Base-by-base conservation (phyloP, 2,329 filamentous ascomycete species). In the Colletotrichum eremochloae region DNA sequence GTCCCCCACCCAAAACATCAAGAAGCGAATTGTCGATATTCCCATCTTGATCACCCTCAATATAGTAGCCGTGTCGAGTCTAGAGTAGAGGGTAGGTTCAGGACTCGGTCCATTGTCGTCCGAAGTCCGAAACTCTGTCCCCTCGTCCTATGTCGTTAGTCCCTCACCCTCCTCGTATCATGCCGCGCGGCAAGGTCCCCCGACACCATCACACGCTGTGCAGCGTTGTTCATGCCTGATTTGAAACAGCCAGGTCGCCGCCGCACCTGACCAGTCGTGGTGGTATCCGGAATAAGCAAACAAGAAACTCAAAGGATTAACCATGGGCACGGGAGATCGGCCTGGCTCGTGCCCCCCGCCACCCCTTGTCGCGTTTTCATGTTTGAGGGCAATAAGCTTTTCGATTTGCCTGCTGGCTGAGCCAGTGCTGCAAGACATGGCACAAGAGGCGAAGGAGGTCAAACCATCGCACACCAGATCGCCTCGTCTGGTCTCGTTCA, bases 91-190 rank as follows among this genome's bases (percentile, higher is more conserved):
- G 60, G 29, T 53, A 18, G 46, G 55, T 56, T 64, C 60, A 60
- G 69, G 52, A 69, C 60, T 61, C 69, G 69, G 65, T 72, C 69
- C 69, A 69, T 72, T 53, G 46, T 69, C 69, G 53, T 72, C 69
- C 69, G 46, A 72, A 63, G 65, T 69, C 65, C 69, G 65, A 68
- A 72, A 72, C 69, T 72, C 65, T 72, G 62, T 48, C 60, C 60
- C n/a, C 8, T 72, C 65, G 66, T 69, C 69, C 40, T 65, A 72
- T 55, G 52, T 68, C 65, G 50, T 46, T n/a, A 58, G 58, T 52
- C 42, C 12, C 29, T 31, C 53, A 46, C 38, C 55, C 38, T 53
- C 33, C 36, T 68, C 44, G 64, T 67, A 62, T 62, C 58, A 69
- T 53, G 53, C 53, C 33, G 20, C 46, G 46, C 52, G 60, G 44